Evolutionary conservation across 164 flowering plant genomes (phyloP).

Genomic region (Magnolia kwangsiensis): DNA sequence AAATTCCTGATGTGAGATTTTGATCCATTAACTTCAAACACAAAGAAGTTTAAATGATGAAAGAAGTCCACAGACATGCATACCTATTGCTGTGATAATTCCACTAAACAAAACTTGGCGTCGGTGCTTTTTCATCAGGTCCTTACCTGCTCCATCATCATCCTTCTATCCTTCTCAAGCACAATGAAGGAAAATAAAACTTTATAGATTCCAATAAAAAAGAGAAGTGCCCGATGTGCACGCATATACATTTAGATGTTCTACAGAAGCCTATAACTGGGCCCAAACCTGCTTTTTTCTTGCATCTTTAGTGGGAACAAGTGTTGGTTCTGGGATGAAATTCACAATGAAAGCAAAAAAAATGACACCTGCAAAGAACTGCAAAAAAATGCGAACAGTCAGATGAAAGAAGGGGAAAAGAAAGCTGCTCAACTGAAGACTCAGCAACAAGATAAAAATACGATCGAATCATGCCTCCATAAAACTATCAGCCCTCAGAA

Average conservation of each 20-base stretch:
- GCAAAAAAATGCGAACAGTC: constrained; percentile 18
- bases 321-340: constrained; percentile 87
- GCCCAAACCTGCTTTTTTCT: constrained; percentile 10
- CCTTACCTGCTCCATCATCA: constrained; percentile 68
- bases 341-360: constrained; percentile 70
- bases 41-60: too few relatives aligned
- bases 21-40: too few relatives aligned
- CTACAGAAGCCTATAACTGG: not conserved
- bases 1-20: too few relatives aligned
- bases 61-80: constrained; percentile 6
- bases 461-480: too few relatives aligned
- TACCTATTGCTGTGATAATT: constrained; percentile 87
- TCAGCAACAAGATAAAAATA: too few relatives aligned
- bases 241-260: not conserved
- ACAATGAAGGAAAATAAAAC: not conserved
- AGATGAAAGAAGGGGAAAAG: not conserved
- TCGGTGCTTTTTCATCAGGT: constrained; percentile 76
- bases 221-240: not conserved
- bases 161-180: constrained; percentile 37
- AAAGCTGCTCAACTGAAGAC: too few relatives aligned
- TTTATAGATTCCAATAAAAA: not conserved
- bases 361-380: constrained; percentile 93
- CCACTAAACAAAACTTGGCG: constrained; percentile 96
- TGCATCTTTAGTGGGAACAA: constrained; percentile 32
- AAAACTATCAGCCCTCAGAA: not conserved